Percentiles rank a stretch among this genome's conserved stretches.
These are phyloP conservation scores for Solanum sejunctum DNA, from an alignment of 257 asterid species.

Conservation along the genomic window DNA sequence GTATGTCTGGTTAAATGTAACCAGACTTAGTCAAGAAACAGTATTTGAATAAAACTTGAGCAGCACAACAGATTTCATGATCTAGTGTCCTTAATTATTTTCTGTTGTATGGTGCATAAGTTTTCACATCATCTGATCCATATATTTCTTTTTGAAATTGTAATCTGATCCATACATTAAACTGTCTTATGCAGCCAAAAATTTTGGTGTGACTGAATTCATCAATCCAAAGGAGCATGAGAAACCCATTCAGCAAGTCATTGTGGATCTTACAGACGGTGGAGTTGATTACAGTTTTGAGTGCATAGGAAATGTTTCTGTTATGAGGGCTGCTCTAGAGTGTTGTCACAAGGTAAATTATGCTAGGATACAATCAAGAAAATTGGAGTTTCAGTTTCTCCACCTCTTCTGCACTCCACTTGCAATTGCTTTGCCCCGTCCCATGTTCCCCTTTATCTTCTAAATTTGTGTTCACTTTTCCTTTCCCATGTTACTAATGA, in stretches of 20 bases:
- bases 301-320: constrained; percentile 88
- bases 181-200: constrained; percentile 41
- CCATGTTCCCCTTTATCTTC: neutral
- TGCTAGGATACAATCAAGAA: neutral
- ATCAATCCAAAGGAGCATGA: constrained; percentile 95
- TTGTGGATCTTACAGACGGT: constrained; percentile 85
- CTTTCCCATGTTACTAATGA: neutral
- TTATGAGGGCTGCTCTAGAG: constrained; percentile 94
- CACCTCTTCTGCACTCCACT: neutral
- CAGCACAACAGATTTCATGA: neutral
- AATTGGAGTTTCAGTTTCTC: neutral
- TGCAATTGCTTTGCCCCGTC: neutral
- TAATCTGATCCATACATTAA: neutral
- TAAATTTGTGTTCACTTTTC: neutral
- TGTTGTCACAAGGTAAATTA: constrained; percentile 90
- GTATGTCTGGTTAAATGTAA: neutral
- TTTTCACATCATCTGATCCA: neutral
- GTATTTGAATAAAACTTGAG: neutral
- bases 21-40: neutral
- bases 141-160: too few relatives aligned
- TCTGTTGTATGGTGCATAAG: neutral
- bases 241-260: constrained; percentile 88
- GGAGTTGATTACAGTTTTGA: constrained; percentile 98
- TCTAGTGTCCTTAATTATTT: neutral
- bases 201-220: constrained; percentile 87